Base-by-base conservation (phyloP, 2,329 filamentous ascomycete genomes). In the Claviceps paspali region DNA sequence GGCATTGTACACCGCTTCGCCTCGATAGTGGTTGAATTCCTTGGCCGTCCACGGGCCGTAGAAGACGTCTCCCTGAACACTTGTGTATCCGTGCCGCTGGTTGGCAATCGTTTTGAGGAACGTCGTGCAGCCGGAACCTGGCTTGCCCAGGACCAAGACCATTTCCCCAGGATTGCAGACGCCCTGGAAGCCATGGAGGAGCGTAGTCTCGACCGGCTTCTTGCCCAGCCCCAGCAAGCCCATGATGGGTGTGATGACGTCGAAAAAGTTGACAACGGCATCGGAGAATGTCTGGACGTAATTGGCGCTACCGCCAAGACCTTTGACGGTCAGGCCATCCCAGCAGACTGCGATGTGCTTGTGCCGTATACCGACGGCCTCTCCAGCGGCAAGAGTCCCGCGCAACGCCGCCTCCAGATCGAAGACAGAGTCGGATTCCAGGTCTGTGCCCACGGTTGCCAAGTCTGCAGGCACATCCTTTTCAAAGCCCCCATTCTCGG, bases 281-380 rank as follows among this genome's bases (percentile, higher is more conserved):
- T 86, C 75, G 0, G 83, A 82, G 47, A 91, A 88, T 0, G 82
- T 88, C 53, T 67, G 53, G 26, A 77, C 73, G 43, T 75, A 82
- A 53, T 85, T 87, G 47, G 79, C 76, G 37, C 73, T 68, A 23
- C 83, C 82, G 18, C 82, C 80, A 44, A 79, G 71, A 11, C 84
- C 84, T 52, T 73, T 76, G 28, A 91, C 83, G 0, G 80, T 83
- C 34, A 92, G 60, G 14, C 70, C 67, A 38, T 91, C 74, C 82
- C 83, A 92, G 43, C 82, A 71, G 1, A 85, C 81, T 22, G 82
- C 81, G 41, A 86, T 80, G 47, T 80, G 76, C 63, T 92, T 92
- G 5, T 76, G 68, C 42, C 76, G 78, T 56, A 92, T 92, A 1
- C 85, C 85, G 5, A 82, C 81, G 43, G 80, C 75, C 42, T 72